phyloP scores from a whole-genome alignment of 2,329 filamentous ascomycete genomes.

The Hymenoscyphus repandus region DNA sequence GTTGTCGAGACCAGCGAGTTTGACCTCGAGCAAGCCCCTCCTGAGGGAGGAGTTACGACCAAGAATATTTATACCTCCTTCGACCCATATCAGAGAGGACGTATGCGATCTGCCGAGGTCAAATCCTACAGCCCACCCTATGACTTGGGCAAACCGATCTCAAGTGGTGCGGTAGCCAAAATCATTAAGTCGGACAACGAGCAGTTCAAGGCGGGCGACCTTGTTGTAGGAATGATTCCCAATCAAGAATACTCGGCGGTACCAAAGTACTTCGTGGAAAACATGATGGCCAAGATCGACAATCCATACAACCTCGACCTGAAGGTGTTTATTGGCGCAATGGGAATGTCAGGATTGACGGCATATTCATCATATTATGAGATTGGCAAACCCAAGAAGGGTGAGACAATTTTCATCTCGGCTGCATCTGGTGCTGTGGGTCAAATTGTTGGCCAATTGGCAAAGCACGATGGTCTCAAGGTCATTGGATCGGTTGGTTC shows the following conservation, averaged over 20 bases:
- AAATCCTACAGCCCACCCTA: constrained; percentile 67
- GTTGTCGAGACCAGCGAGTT: constrained; percentile 60
- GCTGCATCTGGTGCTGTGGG: constrained; percentile 72
- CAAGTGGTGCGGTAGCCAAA: constrained; percentile 58
- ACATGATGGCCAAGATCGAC: constrained; percentile 48
- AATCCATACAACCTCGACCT: constrained; percentile 66
- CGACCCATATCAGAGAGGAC: constrained; percentile 78
- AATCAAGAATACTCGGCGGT: constrained; percentile 64
- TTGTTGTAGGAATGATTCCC: constrained; percentile 52
- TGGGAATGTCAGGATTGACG: constrained; percentile 75
- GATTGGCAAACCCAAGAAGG: constrained; percentile 69
- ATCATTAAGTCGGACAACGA: constrained; percentile 64
- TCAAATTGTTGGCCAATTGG: constrained; percentile 70
- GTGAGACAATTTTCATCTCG: constrained; percentile 73
- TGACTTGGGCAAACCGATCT: constrained; percentile 56
- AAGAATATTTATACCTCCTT: constrained; percentile 70
- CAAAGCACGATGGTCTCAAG: constrained; percentile 68
- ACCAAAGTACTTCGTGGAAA: constrained; percentile 35
- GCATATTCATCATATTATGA: constrained; percentile 71
- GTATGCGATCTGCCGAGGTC: constrained; percentile 60
- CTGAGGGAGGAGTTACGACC: constrained; percentile 61
- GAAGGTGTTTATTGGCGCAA: constrained; percentile 65
- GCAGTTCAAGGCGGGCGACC: constrained; percentile 61
- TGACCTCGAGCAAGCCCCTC: constrained; percentile 56
- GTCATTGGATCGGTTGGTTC: constrained; percentile 72